These are phyloP conservation scores for Triadica sebifera DNA, from an alignment of 345 rosid species.

Conservation along the genomic window DNA sequence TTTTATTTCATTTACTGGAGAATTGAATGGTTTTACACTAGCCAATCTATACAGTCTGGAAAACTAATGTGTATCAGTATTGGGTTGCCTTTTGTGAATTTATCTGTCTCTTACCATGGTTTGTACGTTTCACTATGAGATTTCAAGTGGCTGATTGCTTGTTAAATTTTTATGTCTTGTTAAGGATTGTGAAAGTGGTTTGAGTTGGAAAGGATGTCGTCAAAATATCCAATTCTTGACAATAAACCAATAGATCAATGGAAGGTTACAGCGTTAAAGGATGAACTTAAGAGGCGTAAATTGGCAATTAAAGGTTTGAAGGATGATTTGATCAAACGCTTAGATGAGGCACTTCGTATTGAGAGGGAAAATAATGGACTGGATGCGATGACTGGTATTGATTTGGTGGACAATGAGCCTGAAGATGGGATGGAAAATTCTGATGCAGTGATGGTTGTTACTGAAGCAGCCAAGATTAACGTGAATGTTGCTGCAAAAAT, in stretches of 20 bases:
- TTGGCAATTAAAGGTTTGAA: constrained; percentile 72
- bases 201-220: constrained; percentile 55
- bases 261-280: constrained; percentile 93
- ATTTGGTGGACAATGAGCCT: constrained; percentile 24
- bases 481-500: constrained; percentile 10
- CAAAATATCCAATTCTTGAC: constrained; percentile 64
- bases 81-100: not conserved
- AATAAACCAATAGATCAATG: constrained; percentile 82
- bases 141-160: not conserved
- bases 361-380: constrained; percentile 54
- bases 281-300: constrained; percentile 82
- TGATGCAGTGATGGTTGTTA: constrained; percentile 26
- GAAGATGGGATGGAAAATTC: constrained; percentile 16
- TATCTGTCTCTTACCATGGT: not conserved
- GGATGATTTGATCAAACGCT: constrained; percentile 77
- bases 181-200: constrained; percentile 24
- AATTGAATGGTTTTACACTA: not conserved
- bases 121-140: not conserved
- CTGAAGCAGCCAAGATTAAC: constrained; percentile 23
- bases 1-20: not conserved
- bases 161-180: constrained; percentile 12
- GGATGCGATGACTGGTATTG: constrained; percentile 36
- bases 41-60: not conserved
- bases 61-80: not conserved
- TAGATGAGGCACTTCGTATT: constrained; percentile 65